A percentile compares a stretch with the other conserved stretches of the same genome.
Conservation (phyloP, 768 basidiomycete genomes). For the Termitomyces eurrhizus region DNA sequence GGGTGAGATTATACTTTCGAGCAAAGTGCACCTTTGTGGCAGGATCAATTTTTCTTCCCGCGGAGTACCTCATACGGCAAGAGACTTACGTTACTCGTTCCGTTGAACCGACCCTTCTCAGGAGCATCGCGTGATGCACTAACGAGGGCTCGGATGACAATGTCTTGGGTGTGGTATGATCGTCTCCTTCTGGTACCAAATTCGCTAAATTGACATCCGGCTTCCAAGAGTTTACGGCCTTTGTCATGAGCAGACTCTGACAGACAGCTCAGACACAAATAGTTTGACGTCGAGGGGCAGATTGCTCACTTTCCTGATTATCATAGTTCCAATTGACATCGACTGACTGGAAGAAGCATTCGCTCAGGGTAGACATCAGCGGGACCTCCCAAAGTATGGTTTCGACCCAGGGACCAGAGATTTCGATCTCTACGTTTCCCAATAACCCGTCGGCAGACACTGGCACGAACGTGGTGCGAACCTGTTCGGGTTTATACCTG, state of each 20-base stretch:
- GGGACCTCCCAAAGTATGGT: constrained; percentile 96
- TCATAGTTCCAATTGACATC: constrained; percentile 82
- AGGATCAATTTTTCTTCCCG: constrained; percentile 4
- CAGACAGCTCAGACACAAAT: not conserved
- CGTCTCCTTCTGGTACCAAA: constrained; percentile 85
- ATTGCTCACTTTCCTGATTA: constrained; percentile 64
- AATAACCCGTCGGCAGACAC: constrained; percentile 39
- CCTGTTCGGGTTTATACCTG: constrained; percentile 73
- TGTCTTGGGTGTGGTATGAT: constrained; percentile 70
- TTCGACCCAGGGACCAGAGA: constrained; percentile 71
- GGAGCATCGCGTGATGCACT: constrained; percentile 52
- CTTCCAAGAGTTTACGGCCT: constrained; percentile 55
- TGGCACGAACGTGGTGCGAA: constrained; percentile 63
- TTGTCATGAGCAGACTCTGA: constrained; percentile 74
- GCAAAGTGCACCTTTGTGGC: constrained; percentile 78
- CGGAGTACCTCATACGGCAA: not conserved
- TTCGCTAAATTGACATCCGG: constrained; percentile 73
- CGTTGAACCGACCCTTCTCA: constrained; percentile 56
- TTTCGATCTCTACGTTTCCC: constrained; percentile 72
- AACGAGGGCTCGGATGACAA: constrained; percentile 66
- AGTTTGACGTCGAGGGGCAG: constrained; percentile 5
- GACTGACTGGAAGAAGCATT: constrained; percentile 77
- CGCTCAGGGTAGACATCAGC: constrained; percentile 87
- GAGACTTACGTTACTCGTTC: constrained; percentile 82
- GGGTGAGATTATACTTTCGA: constrained; percentile 57